phyloP scores from a whole-genome alignment of 2,329 filamentous ascomycete species.

The Penicillium sclerotigenum region DNA sequence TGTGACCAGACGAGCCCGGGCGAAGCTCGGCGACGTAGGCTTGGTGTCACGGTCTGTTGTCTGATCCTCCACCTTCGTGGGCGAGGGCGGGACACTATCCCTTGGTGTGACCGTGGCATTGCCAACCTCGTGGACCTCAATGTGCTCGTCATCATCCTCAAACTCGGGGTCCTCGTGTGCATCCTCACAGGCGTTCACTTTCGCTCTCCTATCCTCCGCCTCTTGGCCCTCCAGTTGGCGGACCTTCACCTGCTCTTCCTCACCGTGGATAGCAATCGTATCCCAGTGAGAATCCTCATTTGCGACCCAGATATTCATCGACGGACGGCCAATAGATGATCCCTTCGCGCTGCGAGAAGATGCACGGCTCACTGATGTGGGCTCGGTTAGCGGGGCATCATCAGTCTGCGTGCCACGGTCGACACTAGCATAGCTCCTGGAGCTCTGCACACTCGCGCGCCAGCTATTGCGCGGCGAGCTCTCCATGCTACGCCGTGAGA shows the following conservation, averaged over 20 bases:
- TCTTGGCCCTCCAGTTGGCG: conserved; percentile 6
- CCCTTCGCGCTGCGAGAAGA: conserved; percentile 35
- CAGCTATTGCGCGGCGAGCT: conserved; percentile 62
- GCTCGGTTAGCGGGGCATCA: conserved; percentile 39
- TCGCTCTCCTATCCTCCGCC: conserved; percentile 12
- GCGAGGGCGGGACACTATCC: conserved; percentile 41
- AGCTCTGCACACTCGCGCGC: conserved; percentile 63
- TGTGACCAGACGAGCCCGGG: conserved; percentile 75
- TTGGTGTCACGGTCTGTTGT: conserved; percentile 58
- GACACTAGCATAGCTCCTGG: conserved; percentile 54
- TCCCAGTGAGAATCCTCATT: conserved; percentile 27
- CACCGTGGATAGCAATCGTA: conserved; percentile 19
- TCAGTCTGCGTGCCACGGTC: conserved; percentile 70
- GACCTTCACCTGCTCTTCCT: conserved; percentile 11
- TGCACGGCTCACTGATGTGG: conserved; percentile 34
- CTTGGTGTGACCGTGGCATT: conserved; percentile 49
- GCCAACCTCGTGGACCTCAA: conserved; percentile 48
- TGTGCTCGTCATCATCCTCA: conserved; percentile 27
- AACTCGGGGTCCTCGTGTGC: conserved; percentile 11
- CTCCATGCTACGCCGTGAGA: conserved; percentile 65
- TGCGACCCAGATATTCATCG: conserved; percentile 22
- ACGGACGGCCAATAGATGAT: conserved; percentile 11
- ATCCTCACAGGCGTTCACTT: conserved; percentile 10
- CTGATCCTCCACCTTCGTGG: conserved; percentile 33
- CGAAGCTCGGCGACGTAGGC: conserved; percentile 64